Percentiles rank a stretch among this genome's conserved stretches.
Conservation (phyloP, 2,329 filamentous ascomycete genomes). For the Xylaria sp. region DNA sequence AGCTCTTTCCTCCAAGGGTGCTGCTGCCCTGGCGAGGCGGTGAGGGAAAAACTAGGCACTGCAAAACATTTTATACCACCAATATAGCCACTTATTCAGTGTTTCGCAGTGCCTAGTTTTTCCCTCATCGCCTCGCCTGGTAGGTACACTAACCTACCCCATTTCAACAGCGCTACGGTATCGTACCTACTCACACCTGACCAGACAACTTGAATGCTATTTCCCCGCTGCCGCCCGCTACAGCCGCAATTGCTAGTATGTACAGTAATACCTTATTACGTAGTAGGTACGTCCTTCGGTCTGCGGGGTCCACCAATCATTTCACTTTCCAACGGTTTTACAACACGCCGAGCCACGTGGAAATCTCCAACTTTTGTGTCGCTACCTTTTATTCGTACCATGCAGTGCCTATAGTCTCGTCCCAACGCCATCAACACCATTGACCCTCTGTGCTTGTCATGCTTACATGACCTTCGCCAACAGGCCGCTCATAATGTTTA, state of each 20-base stretch:
- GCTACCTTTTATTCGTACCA: neutral
- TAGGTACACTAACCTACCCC: neutral
- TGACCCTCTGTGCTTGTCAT: neutral
- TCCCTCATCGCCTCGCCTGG: too few relatives aligned
- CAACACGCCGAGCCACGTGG: conserved; percentile 28
- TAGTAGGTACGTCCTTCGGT: neutral
- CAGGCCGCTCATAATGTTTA: neutral
- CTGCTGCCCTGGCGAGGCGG: neutral
- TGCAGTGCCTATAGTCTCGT: neutral
- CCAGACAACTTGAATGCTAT: neutral
- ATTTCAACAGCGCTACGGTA: neutral
- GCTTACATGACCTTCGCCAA: neutral
- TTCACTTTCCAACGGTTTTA: conserved; percentile 4
- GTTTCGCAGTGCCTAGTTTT: too few relatives aligned
- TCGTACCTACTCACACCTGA: too few relatives aligned
- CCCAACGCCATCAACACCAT: neutral
- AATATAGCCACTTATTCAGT: too few relatives aligned
- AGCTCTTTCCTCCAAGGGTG: neutral
- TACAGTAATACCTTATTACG: conserved; percentile 16
- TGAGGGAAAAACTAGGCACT: too few relatives aligned
- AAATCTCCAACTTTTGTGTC: conserved; percentile 3
- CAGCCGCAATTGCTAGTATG: conserved; percentile 1
- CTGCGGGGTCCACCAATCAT: conserved; percentile 37
- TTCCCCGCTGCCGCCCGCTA: conserved; percentile 10
- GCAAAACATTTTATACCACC: too few relatives aligned